Conservation (phyloP, 495 filamentous ascomycete genomes). For the Tuber aestivum region DNA sequence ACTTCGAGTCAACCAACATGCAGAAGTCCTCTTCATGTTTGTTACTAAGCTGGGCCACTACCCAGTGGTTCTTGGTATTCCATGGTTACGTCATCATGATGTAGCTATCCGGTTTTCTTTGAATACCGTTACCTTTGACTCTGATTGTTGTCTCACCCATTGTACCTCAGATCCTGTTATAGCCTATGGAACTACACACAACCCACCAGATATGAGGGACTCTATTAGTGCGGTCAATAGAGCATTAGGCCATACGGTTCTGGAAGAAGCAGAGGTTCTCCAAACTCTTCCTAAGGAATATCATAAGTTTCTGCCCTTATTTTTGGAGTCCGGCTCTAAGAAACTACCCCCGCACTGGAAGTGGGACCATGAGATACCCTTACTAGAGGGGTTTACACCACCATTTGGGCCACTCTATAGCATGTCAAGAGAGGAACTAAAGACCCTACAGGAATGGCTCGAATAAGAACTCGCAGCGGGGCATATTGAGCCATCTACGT, state of each 20-base stretch:
- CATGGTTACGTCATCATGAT: neutral
- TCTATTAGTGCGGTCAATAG: too few relatives aligned
- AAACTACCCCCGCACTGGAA: conserved; percentile 4
- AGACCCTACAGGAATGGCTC: conserved; percentile 7
- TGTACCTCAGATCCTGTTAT: too few relatives aligned
- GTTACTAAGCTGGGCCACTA: neutral
- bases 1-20: too few relatives aligned
- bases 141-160: too few relatives aligned
- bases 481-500: conserved; percentile 3
- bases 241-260: too few relatives aligned
- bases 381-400: conserved; percentile 9
- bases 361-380: conserved; percentile 14
- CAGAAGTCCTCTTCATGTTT: neutral
- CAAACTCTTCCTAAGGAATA: neutral
- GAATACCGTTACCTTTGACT: too few relatives aligned
- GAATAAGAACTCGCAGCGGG: conserved; percentile 8
- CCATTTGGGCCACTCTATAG: conserved; percentile 16
- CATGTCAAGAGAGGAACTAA: conserved; percentile 4
- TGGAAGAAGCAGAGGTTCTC: neutral
- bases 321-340: neutral
- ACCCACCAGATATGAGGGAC: too few relatives aligned
- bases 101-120: neutral
- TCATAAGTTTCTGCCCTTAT: conserved; percentile 8
- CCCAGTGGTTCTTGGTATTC: neutral
- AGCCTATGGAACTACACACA: too few relatives aligned